Base-by-base conservation (phyloP, 2,329 filamentous ascomycete genomes). In the Lachnellula occidentalis region DNA sequence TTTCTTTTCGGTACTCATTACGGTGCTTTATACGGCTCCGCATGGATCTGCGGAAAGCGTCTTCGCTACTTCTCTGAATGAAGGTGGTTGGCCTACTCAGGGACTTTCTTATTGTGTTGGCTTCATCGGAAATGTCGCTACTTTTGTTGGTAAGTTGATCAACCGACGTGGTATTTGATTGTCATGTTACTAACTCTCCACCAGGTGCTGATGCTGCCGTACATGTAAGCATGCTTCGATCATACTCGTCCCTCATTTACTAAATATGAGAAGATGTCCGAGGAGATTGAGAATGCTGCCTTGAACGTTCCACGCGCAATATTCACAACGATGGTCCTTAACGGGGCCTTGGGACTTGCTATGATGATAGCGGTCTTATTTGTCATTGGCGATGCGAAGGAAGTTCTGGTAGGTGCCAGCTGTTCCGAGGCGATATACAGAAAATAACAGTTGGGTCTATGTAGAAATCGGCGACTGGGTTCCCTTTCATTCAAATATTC, bases 401-500 rank as follows among this genome's bases (percentile, higher is more conserved):
- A 60, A 0, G 24, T 24, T 24, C 24, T 24, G 1, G 24, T 24
- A 24, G 24, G 24, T 24, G 7, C 24, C 24, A 24, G 24, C 24
- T 6, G 24, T 7, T 24, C 24, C 7, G 24, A 24, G 24, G 24
- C 24, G 24, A 24, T 5, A 6, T 24, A 24, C 3, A 24, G 7
- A 6, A 6, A 24, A 24, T 24, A 24, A 24, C 24, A 24, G 5
- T 6, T 24, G 24, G 24, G 24, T 24, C 24, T 24, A 72, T 76
- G 0, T 65, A 79, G 3, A 66, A 67, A 0, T 74, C 73, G 0
- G 71, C 72, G 0, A 79, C 78, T 0, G 74, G 74, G 1, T 80
- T 78, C 46, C 80, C 82, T 0, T 82, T 82, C 58, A 82, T 85
- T 62, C 72, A 80, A 45, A 74, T 83, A 19, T 83, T 77, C 50